Base-by-base conservation (phyloP, 257 asterid genomes). In the Solanum piurae region DNA sequence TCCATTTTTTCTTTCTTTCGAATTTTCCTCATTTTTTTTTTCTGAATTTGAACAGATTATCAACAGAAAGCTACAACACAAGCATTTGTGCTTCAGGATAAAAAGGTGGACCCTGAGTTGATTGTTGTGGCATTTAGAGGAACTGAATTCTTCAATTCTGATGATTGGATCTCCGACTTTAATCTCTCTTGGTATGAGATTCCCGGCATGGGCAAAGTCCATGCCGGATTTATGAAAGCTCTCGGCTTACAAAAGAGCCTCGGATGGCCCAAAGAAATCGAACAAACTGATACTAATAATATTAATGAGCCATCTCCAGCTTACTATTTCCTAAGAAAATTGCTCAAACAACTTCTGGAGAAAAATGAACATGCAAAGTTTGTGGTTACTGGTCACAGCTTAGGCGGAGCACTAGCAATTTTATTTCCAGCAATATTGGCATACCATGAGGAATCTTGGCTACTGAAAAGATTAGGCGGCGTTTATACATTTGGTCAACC, bases 401-500 rank as follows among this genome's bases (percentile, higher is more conserved):
- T 95, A 13, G 98, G 98, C 0, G 98, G 95, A 52, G 98, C 96
- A 4, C 92, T 95, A 0, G 96, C 96, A 0, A 75, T 91, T 21
- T 90, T 95, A 3, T 93, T 93, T 83, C 90, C 98, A 0, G 92
- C 94, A 8, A 91, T 91, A 86, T 89, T 94, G 64, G 93, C 89
- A 4, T 46, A 88, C 82, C 93, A 91, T 87, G 29, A 88, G 1
- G 95, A 95, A 89, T 84, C 66, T 5, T 16, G 11, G 4, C 1
- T 93, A n/a, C 42, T 95, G 75, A 89, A 91, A 49, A 91, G 94
- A 87, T 85, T 93, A 20, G 91, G 88, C 4, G 94, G 86, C 0
- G 86, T 95, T 4, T 92, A 93, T 89, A 94, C 98, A 9, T 95
- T 90, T 42, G 98, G 98, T 6, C 98, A 94, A 37, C 98, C 98